A percentile compares a stretch with the other conserved stretches of the same genome.
These are phyloP conservation scores for Mallotus japonicus DNA, from an alignment of 441 rosid genomes.

Conservation along the genomic window DNA sequence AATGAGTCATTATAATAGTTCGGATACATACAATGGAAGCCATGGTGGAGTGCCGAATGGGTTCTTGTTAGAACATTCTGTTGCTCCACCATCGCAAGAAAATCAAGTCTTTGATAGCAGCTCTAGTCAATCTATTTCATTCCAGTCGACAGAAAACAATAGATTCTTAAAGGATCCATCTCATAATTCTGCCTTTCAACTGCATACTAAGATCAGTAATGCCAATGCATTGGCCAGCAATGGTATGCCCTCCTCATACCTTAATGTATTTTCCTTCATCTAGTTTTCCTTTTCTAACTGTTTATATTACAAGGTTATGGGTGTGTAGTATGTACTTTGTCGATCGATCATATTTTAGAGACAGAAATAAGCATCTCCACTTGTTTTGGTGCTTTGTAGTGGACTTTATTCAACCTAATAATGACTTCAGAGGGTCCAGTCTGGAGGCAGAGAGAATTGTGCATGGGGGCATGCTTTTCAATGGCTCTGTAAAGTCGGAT, in stretches of 20 bases:
- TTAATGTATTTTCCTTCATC: slow-evolving; percentile 32
- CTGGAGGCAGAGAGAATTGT: slow-evolving; percentile 38
- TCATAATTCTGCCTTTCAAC: slow-evolving; percentile 29
- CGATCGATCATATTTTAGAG: slow-evolving; percentile 14
- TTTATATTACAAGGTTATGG: slow-evolving; percentile 1
- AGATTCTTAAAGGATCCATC: slow-evolving; percentile 33
- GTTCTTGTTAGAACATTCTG: slow-evolving; percentile 26
- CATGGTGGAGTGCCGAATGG: slow-evolving; percentile 35
- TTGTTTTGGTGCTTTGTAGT: slow-evolving; percentile 31
- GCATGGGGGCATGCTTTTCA: slow-evolving; percentile 29
- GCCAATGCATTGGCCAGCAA: slow-evolving; percentile 30
- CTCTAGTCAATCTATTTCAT: slow-evolving; percentile 31
- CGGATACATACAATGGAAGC: slow-evolving; percentile 28
- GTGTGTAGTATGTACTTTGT: slow-evolving; percentile 1
- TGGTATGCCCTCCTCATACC: slow-evolving; percentile 31
- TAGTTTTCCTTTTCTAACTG: slow-evolving; percentile 11
- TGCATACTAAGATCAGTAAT: slow-evolving; percentile 34
- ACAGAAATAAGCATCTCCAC: slow-evolving; percentile 17
- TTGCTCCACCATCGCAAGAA: slow-evolving; percentile 31
- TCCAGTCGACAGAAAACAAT: slow-evolving; percentile 39
- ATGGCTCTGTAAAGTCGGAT: slow-evolving; percentile 33
- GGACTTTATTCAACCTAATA: slow-evolving; percentile 41
- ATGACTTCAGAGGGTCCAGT: slow-evolving; percentile 36
- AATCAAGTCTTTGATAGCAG: slow-evolving; percentile 34
- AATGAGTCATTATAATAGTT: slow-evolving; percentile 35